Evolutionary conservation across 345 rosid species (phyloP).

Genomic region (Rhodamnia rubescens): DNA sequence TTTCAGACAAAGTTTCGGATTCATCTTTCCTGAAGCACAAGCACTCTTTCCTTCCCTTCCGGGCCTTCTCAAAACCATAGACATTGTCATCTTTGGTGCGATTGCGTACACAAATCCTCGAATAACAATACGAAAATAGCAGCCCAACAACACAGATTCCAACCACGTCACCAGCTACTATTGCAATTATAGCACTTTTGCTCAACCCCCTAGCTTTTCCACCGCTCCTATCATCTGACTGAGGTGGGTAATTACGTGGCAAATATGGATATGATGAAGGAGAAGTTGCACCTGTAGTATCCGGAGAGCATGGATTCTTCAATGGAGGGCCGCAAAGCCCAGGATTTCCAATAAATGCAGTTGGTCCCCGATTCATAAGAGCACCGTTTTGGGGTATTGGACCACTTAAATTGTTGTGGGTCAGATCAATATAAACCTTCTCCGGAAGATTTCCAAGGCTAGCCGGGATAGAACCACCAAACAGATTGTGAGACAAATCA

Average conservation of each 20-base stretch:
- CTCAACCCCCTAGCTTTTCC: constrained; percentile 50
- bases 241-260: constrained; percentile 47
- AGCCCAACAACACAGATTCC: constrained; percentile 84
- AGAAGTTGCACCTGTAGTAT: constrained; percentile 23
- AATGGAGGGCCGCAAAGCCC: constrained; percentile 89
- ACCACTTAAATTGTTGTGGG: constrained; percentile 80
- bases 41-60: constrained; percentile 48
- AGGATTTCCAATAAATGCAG: constrained; percentile 84
- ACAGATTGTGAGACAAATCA: constrained; percentile 84
- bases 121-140: constrained; percentile 77
- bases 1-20: constrained; percentile 63
- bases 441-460: constrained; percentile 79
- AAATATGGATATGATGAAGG: constrained; percentile 65
- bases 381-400: constrained; percentile 96
- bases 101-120: constrained; percentile 38
- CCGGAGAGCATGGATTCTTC: constrained; percentile 60
- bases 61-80: constrained; percentile 43
- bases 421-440: constrained; percentile 89
- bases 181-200: constrained; percentile 49
- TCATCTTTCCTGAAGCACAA: constrained; percentile 77
- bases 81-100: constrained; percentile 25
- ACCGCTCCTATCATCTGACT: constrained; percentile 15
- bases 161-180: constrained; percentile 66
- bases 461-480: constrained; percentile 69
- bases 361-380: constrained; percentile 85